Evolutionary conservation across 2,329 filamentous ascomycete genomes (phyloP).

Genomic region (Beauveria varroae): DNA sequence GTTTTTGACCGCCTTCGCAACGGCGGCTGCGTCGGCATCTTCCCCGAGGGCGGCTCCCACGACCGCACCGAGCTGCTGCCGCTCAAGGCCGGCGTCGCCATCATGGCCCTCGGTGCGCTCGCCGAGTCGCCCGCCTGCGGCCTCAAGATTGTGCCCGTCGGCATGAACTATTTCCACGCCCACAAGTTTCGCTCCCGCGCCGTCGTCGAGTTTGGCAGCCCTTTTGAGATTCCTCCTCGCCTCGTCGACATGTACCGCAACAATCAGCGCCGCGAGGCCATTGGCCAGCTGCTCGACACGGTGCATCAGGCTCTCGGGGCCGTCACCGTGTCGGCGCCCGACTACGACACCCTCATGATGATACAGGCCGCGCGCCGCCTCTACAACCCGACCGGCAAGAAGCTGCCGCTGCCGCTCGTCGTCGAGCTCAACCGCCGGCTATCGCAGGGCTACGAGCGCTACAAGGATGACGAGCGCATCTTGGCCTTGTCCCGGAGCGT

Average conservation of each 20-base stretch:
- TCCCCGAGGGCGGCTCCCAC: constrained; percentile 93
- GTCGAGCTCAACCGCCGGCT: constrained; percentile 90
- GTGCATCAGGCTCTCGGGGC: constrained; percentile 79
- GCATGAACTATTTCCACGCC: constrained; percentile 99
- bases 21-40: constrained; percentile 90
- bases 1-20: constrained; percentile 77
- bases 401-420: constrained; percentile 82
- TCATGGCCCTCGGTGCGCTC: constrained; percentile 91
- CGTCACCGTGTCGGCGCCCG: constrained; percentile 85
- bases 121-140: constrained; percentile 80
- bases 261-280: constrained; percentile 78
- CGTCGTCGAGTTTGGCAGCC: constrained; percentile 88
- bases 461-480: constrained; percentile 85
- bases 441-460: constrained; percentile 83
- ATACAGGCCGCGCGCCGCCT: constrained; percentile 90
- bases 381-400: constrained; percentile 92
- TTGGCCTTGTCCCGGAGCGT: constrained; percentile 67
- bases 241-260: constrained; percentile 79
- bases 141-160: constrained; percentile 89
- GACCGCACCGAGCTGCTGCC: constrained; percentile 87
- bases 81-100: constrained; percentile 91
- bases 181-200: constrained; percentile 97
- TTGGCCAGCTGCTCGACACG: constrained; percentile 75
- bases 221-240: constrained; percentile 75
- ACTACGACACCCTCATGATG: constrained; percentile 94